Evolutionary conservation across 441 rosid species (phyloP), one percentile per base, ranked within the genome.

Genomic region (Adansonia grandidieri): DNA sequence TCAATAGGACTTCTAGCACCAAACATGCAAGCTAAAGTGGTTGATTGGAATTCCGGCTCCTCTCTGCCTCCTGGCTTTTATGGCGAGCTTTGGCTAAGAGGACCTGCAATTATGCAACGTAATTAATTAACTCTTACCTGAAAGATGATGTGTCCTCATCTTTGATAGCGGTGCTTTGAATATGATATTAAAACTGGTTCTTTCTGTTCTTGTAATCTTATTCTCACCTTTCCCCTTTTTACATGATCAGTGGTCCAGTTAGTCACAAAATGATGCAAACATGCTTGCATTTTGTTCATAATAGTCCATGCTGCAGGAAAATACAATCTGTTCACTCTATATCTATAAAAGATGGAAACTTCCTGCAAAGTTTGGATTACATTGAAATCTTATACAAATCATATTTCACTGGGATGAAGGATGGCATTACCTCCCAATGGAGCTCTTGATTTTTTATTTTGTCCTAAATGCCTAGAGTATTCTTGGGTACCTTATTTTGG

Each of bases 41-140:
- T 91, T 50, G 91, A 93, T 80, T 88, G 87, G 86, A 83, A 82
- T 75, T 86, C 93, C 64, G 93, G 92, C 37, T 63, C 80, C 76
- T 86, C 78, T 82, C 82, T 93, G 87, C 91, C 95, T 76, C 93
- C 96, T n/a, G 93, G 92, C 2, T 47, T 82, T 62, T 84, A 80
- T 14, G 97, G 98, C 11, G 97, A 95, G 87, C 97, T 95, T 77
- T 91, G 87, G 92, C 74, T 95, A 73, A 89, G 94, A 75, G 95
- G 97, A 80, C 97, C 97, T 1, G 94, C 84, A 1, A 87, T 90
- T 75, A 91, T 91, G 98, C 89, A 89, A 89, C 93, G 98, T 91
- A 75, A 67, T 47, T 47, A 63, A 58, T 65, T 73, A 48, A 44
- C 13, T 37, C 62, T 68, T 71, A 61, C 28, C 56, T 17, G 6